These are phyloP conservation scores for Schwanniomyces vanrijiae DNA, from an alignment of 805 yeast species.

Conservation along the genomic window DNA sequence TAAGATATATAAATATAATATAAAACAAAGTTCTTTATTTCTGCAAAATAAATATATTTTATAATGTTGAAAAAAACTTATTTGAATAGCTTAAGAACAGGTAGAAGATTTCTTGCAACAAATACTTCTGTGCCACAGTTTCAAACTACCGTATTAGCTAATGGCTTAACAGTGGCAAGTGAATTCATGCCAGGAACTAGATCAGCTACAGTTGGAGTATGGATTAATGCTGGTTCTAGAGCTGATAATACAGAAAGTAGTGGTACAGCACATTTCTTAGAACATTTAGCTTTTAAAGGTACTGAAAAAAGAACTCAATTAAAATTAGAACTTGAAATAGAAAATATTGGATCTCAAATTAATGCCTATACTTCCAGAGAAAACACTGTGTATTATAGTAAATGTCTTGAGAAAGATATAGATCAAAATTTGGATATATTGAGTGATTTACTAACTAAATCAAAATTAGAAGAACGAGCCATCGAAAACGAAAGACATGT, in stretches of 20 bases:
- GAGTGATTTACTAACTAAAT: constrained; percentile 84
- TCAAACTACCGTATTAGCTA: constrained; percentile 72
- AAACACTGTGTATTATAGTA: constrained; percentile 95
- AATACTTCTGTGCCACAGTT: constrained; percentile 21
- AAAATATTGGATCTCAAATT: constrained; percentile 93
- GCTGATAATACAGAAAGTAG: constrained; percentile 84
- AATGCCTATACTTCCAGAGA: constrained; percentile 99
- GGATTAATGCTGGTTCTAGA: constrained; percentile 98
- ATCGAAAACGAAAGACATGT: constrained; percentile 96
- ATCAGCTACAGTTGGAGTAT: constrained; percentile 97
- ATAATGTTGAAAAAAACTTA: neutral
- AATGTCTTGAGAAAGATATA: constrained; percentile 76
- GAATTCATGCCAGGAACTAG: constrained; percentile 83
- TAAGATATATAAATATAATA: too few relatives aligned
- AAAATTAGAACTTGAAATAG: constrained; percentile 87
- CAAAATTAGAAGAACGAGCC: constrained; percentile 77
- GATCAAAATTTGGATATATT: constrained; percentile 84
- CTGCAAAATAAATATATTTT: neutral
- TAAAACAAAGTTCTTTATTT: neutral
- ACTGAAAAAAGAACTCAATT: constrained; percentile 78
- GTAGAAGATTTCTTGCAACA: constrained; percentile 5
- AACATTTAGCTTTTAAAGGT: constrained; percentile 96
- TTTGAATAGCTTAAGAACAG: neutral
- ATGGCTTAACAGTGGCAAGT: constrained; percentile 93
- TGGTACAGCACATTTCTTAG: constrained; percentile 97